Base-by-base conservation (phyloP, 768 basidiomycete species). In the Fistulinella prunicolor region DNA sequence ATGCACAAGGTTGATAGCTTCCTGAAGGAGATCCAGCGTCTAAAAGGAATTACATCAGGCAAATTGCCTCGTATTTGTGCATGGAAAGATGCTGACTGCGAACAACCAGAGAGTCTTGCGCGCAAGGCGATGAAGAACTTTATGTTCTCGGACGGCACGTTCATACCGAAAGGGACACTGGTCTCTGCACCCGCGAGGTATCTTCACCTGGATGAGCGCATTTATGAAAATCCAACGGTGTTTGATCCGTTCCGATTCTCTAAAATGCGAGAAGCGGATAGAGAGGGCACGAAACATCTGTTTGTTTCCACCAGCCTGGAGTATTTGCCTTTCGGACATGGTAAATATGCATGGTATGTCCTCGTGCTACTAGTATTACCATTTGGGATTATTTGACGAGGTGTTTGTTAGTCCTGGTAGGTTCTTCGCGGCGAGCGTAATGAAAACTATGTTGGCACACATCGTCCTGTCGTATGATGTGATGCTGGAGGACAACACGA, bases 201-300 rank as follows among this genome's bases (percentile, higher is more conserved):
- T 9, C 37, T 60, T 0, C 66, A 68, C 32, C 49, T 29, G 2
- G 59, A 64, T 14, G 37, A 46, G 9, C 29, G 20, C 4, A 6
- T 53, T 9, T 75, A 77, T 34, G 53, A 67, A 2, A 60, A 72
- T 35, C 51, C 75, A 1, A 21, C 61, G 0, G 48, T 45, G 4
- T 76, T 83, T 50, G 69, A 79, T 35, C 73, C 73, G 0, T 79
- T 77, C 61, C 76, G 81, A 3, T 82, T 77, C 52, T 61, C 67
- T 1, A 56, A 66, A 9, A 65, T 70, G 51, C 57, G 65, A 46
- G 67, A 74, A 19, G 59, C 66, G 2, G 70, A 57, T 9, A 70
- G 30, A 9, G 30, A 73, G 21, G 47, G 49, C 16, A 54, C 49
- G 5, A 70, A 67, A 49, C 59, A 72, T 49, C 69, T 68, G 43